Percentiles rank a stretch among this genome's conserved stretches.
Evolutionary conservation across 23 red algal species (phyloP).

Genomic region (Cyanidioschyzon merolae): DNA sequence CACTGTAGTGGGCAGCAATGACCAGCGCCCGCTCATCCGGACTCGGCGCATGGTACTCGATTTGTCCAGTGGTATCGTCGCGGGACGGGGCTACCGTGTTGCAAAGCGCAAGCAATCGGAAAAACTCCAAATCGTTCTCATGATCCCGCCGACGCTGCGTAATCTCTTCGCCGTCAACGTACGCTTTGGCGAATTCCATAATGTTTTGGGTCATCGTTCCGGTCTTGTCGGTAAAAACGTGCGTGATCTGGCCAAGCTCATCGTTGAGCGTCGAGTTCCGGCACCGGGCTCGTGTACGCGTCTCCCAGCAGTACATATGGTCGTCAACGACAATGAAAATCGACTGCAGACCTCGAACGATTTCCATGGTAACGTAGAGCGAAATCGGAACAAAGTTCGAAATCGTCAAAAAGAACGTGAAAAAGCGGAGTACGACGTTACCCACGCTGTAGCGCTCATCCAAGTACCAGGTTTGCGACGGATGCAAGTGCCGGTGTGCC

Average conservation of each 20-base stretch:
- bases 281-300: conserved; percentile 39
- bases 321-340: conserved; percentile 72
- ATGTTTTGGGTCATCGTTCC: conserved; percentile 85
- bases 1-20: conserved; percentile 46
- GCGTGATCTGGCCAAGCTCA: conserved; percentile 65
- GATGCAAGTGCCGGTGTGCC: conserved; percentile 18
- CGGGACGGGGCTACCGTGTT: conserved; percentile 59
- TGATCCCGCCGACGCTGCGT: background rate
- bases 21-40: conserved; percentile 94
- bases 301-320: conserved; percentile 29
- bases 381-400: conserved; percentile 67
- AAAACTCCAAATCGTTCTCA: conserved; percentile 26
- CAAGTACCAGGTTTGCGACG: conserved; percentile 56
- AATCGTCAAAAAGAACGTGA: conserved; percentile 72
- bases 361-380: conserved; percentile 83
- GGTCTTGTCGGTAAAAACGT: conserved; percentile 91
- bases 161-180: conserved; percentile 48
- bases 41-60: conserved; percentile 72
- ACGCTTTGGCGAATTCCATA: conserved; percentile 72
- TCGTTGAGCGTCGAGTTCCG: conserved; percentile 80
- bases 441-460: conserved; percentile 16
- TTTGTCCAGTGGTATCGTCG: conserved; percentile 17
- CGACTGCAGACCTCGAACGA: conserved; percentile 66
- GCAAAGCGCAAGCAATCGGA: conserved; percentile 54
- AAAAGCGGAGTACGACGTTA: conserved; percentile 31